Evolutionary conservation across 1,284 basidiomycete species (phyloP), one percentile per base, ranked within the genome.

Genomic region (Malassezia cuniculi): DNA sequence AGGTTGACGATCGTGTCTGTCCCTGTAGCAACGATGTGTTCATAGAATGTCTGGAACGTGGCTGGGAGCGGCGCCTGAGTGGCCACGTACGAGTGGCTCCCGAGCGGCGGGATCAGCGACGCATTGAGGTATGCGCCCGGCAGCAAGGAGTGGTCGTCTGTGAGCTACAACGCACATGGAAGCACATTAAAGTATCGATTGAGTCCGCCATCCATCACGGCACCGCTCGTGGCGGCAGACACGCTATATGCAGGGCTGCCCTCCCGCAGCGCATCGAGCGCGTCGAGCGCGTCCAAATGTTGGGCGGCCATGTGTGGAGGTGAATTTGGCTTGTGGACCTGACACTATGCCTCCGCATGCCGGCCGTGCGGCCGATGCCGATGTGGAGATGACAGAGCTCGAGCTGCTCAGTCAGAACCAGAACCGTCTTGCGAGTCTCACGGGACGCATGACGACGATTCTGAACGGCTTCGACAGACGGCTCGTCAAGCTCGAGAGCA

Each of bases 21-120:
- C 3, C 41, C 22, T 8, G 54, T 44, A 15, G 41, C 22, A 11
- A 41, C 34, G 3, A 65, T 11, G 17, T 56, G 51, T 9, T 41
- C 38, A 17, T 51, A 95, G 59, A 97, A 97, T 63, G 90, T 85
- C 4, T 73, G 70, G 63, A 80, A 90, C 0, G 90, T 95, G n/a
- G 81, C 76, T 6, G 82, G 80, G 18, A 94, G 69, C 0, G 90
- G 90, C 1, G 90, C 90, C 68, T 97, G 90, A 1, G 87, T 90
- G 1, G 86, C 89, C 44, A 97, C 90, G 62, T 89, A 97, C 28
- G 50, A 35, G n/a, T 40, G 25, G 12, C 14, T 31, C 80, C 69
- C 26, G n/a, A 58, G 40, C 2, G 54, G 41, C 4, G 57, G 49
- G 29, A 63, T 54, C 14, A 41, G 42, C 5, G 55, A 46, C 5